Evolutionary conservation across 2,329 filamentous ascomycete species (phyloP).

Genomic region (Neopestalotiopsis sp.): DNA sequence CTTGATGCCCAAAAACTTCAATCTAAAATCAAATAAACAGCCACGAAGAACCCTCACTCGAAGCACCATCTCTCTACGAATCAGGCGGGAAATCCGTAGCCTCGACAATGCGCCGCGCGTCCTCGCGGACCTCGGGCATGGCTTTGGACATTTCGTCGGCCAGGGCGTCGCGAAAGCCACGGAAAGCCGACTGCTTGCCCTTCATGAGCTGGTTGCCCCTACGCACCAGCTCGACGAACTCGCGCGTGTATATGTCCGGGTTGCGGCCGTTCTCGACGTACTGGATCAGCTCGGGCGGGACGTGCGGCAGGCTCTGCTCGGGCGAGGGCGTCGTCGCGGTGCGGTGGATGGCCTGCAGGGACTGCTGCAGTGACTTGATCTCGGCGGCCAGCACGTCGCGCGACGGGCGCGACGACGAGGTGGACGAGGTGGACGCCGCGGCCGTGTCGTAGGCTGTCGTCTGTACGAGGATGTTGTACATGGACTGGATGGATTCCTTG

Average conservation of each 20-base stretch:
- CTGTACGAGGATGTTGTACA: slow-evolving; percentile 55
- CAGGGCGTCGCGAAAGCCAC: slow-evolving; percentile 64
- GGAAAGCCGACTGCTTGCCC: slow-evolving; percentile 68
- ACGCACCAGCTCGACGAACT: slow-evolving; percentile 73
- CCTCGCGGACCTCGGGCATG: slow-evolving; percentile 63
- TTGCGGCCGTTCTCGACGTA: slow-evolving; percentile 76
- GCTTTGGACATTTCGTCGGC: slow-evolving; percentile 61
- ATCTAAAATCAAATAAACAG: neutral
- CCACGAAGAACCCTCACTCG: neutral
- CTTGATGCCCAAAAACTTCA: neutral
- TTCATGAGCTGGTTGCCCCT: slow-evolving; percentile 70
- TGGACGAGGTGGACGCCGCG: slow-evolving; percentile 18
- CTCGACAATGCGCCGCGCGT: slow-evolving; percentile 56
- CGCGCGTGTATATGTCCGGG: slow-evolving; percentile 75
- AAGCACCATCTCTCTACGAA: neutral
- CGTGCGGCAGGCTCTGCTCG: slow-evolving; percentile 47
- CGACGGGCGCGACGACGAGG: slow-evolving; percentile 45
- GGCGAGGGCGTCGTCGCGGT: slow-evolving; percentile 43
- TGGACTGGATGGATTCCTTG: slow-evolving; percentile 39
- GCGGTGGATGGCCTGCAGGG: slow-evolving; percentile 45
- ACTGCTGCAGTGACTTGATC: slow-evolving; percentile 47
- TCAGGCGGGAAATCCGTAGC: slow-evolving; percentile 38
- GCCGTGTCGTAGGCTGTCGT: slow-evolving; percentile 62
- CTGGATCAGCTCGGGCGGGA: slow-evolving; percentile 67
- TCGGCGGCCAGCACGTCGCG: slow-evolving; percentile 61